These are phyloP conservation scores for Claviceps cyperi DNA, from an alignment of 2,329 filamentous ascomycete genomes.

Conservation along the genomic window DNA sequence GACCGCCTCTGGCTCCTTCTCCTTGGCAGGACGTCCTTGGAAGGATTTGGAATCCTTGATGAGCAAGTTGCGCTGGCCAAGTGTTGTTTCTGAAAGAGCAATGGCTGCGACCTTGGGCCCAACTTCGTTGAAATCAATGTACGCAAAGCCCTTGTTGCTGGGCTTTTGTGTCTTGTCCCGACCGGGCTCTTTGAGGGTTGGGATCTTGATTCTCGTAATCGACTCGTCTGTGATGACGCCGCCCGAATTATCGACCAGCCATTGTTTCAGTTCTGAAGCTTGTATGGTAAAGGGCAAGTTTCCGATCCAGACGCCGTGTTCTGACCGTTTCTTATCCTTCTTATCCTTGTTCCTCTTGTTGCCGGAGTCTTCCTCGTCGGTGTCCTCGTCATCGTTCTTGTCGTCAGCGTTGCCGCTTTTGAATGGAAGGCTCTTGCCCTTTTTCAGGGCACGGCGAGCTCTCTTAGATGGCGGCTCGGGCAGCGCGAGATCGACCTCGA, in stretches of 20 bases:
- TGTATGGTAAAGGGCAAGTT: conserved; percentile 80
- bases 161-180: conserved; percentile 19
- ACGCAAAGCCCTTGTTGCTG: conserved; percentile 87
- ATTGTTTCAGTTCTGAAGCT: conserved; percentile 58
- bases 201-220: conserved; percentile 77
- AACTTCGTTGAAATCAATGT: conserved; percentile 73
- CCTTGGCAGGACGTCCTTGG: conserved; percentile 71
- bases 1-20: conserved; percentile 21
- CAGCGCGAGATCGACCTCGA: conserved; percentile 79
- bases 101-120: conserved; percentile 63
- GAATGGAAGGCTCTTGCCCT: conserved; percentile 47
- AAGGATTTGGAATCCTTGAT: conserved; percentile 90
- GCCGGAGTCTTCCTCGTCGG: conserved; percentile 18
- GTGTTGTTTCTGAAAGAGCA: conserved; percentile 69
- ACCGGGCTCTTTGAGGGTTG: conserved; percentile 39
- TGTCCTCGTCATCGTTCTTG: conserved; percentile 19
- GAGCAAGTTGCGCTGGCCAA: conserved; percentile 63
- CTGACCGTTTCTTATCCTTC: conserved; percentile 47
- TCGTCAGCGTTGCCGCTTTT: conserved; percentile 20
- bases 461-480: conserved; percentile 94
- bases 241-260: conserved; percentile 60
- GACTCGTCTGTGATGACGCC: conserved; percentile 49
- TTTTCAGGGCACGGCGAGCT: conserved; percentile 78
- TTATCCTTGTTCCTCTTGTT: conserved; percentile 25
- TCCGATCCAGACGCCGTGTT: conserved; percentile 87